phyloP scores from a whole-genome alignment of 306 rosid genomes.

The Fagus sylvatica region DNA sequence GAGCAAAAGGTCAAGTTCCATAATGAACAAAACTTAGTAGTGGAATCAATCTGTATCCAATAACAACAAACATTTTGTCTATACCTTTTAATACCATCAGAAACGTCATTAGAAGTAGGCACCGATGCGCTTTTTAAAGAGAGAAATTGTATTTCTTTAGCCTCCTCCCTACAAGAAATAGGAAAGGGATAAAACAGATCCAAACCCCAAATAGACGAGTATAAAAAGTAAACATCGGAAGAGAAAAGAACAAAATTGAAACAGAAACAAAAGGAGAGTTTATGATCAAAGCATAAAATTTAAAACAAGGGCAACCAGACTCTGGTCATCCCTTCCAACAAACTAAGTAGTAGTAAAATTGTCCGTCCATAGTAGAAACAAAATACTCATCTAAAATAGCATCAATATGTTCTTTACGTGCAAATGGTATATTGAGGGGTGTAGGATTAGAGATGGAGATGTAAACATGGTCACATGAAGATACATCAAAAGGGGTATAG shows the following conservation, averaged over 20 bases:
- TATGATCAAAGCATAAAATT: background rate
- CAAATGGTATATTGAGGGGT: no score
- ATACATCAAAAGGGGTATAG: no score
- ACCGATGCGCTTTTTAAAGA: slow-evolving; percentile 24
- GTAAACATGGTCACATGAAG: no score
- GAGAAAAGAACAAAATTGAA: background rate
- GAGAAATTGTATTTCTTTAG: slow-evolving; percentile 51
- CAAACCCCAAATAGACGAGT: background rate
- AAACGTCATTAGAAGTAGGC: slow-evolving; percentile 41
- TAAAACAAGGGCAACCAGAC: no score
- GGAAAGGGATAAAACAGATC: slow-evolving; percentile 6
- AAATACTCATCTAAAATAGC: no score
- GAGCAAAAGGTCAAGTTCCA: background rate
- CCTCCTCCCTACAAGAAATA: slow-evolving; percentile 61
- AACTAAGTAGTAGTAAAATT: no score
- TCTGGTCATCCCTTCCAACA: no score
- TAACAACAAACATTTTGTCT: background rate
- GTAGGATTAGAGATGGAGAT: no score
- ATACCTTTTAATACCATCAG: slow-evolving; percentile 60
- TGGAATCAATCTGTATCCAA: background rate
- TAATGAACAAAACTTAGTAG: background rate
- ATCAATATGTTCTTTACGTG: no score
- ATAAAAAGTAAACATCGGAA: background rate
- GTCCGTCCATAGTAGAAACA: no score
- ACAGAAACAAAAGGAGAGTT: background rate